A percentile compares a stretch with the other conserved stretches of the same genome.
These are phyloP conservation scores for Cytospora mali DNA, from an alignment of 2,329 filamentous ascomycete species.

Conservation along the genomic window DNA sequence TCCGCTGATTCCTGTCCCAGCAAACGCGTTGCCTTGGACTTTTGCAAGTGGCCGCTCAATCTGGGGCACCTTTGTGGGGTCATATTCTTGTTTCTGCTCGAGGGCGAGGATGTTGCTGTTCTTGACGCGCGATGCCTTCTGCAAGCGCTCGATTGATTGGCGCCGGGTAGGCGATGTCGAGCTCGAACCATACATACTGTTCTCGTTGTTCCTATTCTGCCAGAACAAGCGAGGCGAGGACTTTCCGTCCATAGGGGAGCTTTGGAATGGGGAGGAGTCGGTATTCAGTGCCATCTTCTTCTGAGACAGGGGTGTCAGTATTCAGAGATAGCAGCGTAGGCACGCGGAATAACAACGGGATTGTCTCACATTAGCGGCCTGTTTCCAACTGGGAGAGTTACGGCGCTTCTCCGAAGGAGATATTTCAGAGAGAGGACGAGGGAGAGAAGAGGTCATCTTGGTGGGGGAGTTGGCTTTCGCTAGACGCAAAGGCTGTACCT, in stretches of 20 bases:
- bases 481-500: conserved; percentile 80
- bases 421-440: conserved; percentile 85
- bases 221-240: conserved; percentile 87
- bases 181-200: conserved; percentile 61
- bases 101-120: conserved; percentile 97
- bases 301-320: conserved; percentile 13
- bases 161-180: conserved; percentile 76
- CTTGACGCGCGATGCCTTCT: conserved; percentile 92
- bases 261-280: conserved; percentile 83
- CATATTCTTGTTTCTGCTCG: conserved; percentile 90
- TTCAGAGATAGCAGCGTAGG: conserved; percentile 10
- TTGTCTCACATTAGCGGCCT: conserved; percentile 66
- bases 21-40: conserved; percentile 72
- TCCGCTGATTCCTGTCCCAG: conserved; percentile 57
- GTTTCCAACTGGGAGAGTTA: conserved; percentile 91
- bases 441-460: conserved; percentile 63
- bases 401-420: conserved; percentile 81
- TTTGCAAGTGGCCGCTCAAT: conserved; percentile 82
- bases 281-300: conserved; percentile 70
- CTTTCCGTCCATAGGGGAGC: conserved; percentile 70
- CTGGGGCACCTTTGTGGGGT: conserved; percentile 74
- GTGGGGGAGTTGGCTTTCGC: conserved; percentile 70
- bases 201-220: conserved; percentile 79
- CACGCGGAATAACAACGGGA: conserved; percentile 35
- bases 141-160: conserved; percentile 92